Evolutionary conservation across 2,329 filamentous ascomycete genomes (phyloP), one percentile per base, ranked within the genome.

Genomic region (Fusarium mexicanum): DNA sequence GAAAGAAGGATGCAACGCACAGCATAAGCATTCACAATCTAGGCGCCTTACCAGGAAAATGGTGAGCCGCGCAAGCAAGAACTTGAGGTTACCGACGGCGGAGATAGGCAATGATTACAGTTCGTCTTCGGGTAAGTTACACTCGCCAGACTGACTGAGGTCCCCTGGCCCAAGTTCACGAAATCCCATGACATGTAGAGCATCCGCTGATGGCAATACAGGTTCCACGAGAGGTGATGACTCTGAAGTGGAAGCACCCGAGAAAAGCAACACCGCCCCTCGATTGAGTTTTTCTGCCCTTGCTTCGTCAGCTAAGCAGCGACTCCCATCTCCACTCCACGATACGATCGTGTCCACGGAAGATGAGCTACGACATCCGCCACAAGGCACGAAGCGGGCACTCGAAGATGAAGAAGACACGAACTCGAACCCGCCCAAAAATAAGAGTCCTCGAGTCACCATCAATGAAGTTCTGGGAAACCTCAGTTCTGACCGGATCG

Each of bases 1-100:
- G 47, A 5, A 33, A 17, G 8, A 18, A 0, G 8, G 12, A 0
- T 8, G 12, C 12, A 47, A 29, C 12, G 12, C 0, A 6, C 3
- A 20, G 12, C 4, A 2, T 26, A 10, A 10, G 8, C 24, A 29
- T 10, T 26, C 44, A 4, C 11, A 29, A 8, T 31, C 16, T 50
- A 3, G 18, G 6, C 24, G 33, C 24, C 24, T 54, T 12, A 54
- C 33, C 5, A 38, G 3, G 18, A 20, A 24, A 3, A 38, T 54
- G 51, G 41, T 43, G 22, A 43, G 9, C 14, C 0, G n/a, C 41
- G 41, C 41, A 43, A 6, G 41, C 22, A 2, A 24, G 41, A 43
- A 2, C 3, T 5, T 43, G 14, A 0, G 22, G n/a, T 43, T 16
- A 1, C n/a, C 14, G 4, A 43, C 3, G 22, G 22, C 41, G 22